These are phyloP conservation scores for Chimonanthus praecox DNA, from an alignment of 164 flowering plant genomes.

Conservation along the genomic window DNA sequence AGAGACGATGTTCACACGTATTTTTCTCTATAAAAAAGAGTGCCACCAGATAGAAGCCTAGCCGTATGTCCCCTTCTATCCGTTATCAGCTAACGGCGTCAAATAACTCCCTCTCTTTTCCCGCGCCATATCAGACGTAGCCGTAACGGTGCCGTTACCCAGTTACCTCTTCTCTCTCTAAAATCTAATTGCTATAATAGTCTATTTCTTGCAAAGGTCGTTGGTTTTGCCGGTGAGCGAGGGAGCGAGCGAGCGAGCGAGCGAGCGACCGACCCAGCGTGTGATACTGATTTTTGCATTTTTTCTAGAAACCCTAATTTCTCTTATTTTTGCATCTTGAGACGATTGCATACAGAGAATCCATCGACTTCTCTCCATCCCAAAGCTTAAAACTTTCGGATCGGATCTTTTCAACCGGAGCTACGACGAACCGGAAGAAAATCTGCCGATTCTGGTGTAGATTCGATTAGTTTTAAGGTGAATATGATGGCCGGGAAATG, in stretches of 20 bases:
- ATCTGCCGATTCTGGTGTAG: not conserved
- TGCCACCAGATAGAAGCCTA: not conserved
- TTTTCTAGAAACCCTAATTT: not conserved
- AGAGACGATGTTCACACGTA: no score
- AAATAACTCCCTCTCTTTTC: not conserved
- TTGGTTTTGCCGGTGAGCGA: no score
- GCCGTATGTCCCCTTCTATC: not conserved
- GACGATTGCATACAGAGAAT: not conserved
- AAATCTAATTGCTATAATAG: not conserved
- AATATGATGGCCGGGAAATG: not conserved
- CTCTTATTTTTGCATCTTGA: not conserved
- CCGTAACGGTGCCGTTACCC: not conserved
- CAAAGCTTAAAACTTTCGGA: not conserved
- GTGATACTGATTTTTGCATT: no score
- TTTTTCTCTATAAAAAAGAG: no score
- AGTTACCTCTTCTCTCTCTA: not conserved
- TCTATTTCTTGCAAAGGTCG: not conserved
- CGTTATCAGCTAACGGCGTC: not conserved
- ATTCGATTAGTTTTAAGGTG: not conserved
- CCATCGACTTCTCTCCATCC: not conserved
- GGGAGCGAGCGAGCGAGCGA: no score
- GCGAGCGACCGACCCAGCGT: no score
- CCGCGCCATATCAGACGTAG: not conserved
- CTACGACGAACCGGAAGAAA: not conserved
- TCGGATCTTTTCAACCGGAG: not conserved